Percentiles rank a stretch among this genome's conserved stretches.
These are phyloP conservation scores for Metschnikowia bowlesiae DNA, from an alignment of 805 yeast genomes.

Conservation along the genomic window DNA sequence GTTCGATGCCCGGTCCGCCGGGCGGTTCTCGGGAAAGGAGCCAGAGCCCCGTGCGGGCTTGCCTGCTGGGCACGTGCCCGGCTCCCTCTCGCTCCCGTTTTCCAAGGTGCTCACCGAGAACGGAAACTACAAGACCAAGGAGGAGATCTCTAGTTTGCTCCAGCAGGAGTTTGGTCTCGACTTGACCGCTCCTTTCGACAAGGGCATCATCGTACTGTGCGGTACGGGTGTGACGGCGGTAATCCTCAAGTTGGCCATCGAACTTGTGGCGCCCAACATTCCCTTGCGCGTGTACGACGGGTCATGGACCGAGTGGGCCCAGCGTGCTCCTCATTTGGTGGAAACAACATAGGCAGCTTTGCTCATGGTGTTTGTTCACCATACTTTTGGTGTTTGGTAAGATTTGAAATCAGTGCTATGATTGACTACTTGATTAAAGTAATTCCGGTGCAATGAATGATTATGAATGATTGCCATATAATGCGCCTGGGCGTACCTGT, in stretches of 20 bases:
- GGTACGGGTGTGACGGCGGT: slow-evolving; percentile 98
- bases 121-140: slow-evolving; percentile 45
- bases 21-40: slow-evolving; percentile 70
- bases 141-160: slow-evolving; percentile 47
- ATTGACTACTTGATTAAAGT: too few species aligned
- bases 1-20: slow-evolving; percentile 78
- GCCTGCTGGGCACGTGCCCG: slow-evolving; percentile 86
- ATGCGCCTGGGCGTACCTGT: too few species aligned
- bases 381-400: too few species aligned
- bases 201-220: slow-evolving; percentile 79
- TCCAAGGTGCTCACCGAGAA: slow-evolving; percentile 49
- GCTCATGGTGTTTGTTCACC: too few species aligned
- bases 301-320: slow-evolving; percentile 85
- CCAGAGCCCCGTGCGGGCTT: slow-evolving; percentile 91
- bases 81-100: slow-evolving; percentile 75
- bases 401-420: too few species aligned
- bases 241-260: slow-evolving; percentile 67
- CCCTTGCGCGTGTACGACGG: slow-evolving; percentile 61
- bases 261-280: slow-evolving; percentile 32
- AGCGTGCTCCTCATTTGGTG: slow-evolving; percentile 60
- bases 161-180: slow-evolving; percentile 28
- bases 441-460: too few species aligned
- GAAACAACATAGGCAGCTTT: slow-evolving; percentile 27
- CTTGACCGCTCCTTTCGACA: slow-evolving; percentile 31
- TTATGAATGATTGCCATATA: too few species aligned